These are phyloP conservation scores for Hemileccinum impolitum DNA, from an alignment of 768 basidiomycete genomes.

Conservation along the genomic window DNA sequence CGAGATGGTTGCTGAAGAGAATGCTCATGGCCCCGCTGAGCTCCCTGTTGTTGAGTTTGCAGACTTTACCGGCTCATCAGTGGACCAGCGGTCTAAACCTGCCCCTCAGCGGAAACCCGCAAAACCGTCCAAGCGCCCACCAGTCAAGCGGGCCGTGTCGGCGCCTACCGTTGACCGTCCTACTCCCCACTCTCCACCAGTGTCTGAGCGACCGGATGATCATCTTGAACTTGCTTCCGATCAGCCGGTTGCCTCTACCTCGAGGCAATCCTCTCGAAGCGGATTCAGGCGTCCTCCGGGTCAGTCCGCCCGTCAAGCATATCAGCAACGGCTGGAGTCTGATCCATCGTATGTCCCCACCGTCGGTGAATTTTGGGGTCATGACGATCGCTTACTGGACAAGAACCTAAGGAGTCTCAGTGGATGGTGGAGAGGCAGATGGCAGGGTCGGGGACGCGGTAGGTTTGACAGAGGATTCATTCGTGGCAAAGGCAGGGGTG, in stretches of 20 bases:
- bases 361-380: conserved; percentile 92
- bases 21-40: conserved; percentile 55
- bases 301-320: conserved; percentile 77
- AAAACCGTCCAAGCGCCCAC: conserved; percentile 39
- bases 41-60: conserved; percentile 82
- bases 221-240: conserved; percentile 21
- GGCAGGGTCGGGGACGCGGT: conserved; percentile 68
- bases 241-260: conserved; percentile 39
- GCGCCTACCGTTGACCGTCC: conserved; percentile 31
- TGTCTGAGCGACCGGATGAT: conserved; percentile 14
- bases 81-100: conserved; percentile 33
- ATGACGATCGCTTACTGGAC: conserved; percentile 86
- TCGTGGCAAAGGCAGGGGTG: conserved; percentile 61
- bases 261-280: conserved; percentile 30
- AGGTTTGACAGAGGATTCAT: conserved; percentile 42
- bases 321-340: conserved; percentile 73
- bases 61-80: conserved; percentile 42
- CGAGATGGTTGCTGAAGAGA: conserved; percentile 80
- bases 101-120: conserved; percentile 39
- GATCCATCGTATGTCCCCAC: conserved; percentile 90
- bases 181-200: conserved; percentile 10
- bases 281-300: conserved; percentile 39
- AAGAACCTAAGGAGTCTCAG: conserved; percentile 79
- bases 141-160: conserved; percentile 32
- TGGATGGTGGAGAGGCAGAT: conserved; percentile 82